Base-by-base conservation (phyloP, 75 land plant species). In the Adiantum capillusveneris region DNA sequence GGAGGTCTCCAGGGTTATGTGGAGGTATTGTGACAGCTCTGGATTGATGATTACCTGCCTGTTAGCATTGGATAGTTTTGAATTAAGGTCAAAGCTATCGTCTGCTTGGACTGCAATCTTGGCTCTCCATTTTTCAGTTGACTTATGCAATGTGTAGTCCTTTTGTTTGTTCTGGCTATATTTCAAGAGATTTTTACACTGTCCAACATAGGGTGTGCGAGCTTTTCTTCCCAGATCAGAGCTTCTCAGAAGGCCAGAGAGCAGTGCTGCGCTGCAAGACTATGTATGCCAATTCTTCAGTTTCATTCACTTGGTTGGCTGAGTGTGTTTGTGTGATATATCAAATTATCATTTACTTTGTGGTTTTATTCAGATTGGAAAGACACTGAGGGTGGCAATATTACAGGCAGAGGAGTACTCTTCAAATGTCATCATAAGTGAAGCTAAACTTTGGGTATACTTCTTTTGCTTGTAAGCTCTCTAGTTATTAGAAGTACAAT, bases 141-240 rank as follows among this genome's bases (percentile, higher is more conserved):
- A 6, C 28, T n/a, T n/a, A n/a, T n/a, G n/a, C n/a, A n/a, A n/a
- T n/a, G n/a, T n/a, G n/a, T n/a, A n/a, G n/a, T n/a, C n/a, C n/a
- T n/a, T n/a, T n/a, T n/a, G n/a, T n/a, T n/a, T n/a, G n/a, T n/a
- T n/a, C n/a, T n/a, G n/a, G n/a, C n/a, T n/a, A n/a, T n/a, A n/a
- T n/a, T n/a, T n/a, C n/a, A n/a, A n/a, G n/a, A n/a, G n/a, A n/a
- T n/a, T n/a, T n/a, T n/a, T n/a, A n/a, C n/a, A n/a, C n/a, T n/a
- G n/a, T n/a, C n/a, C n/a, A n/a, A n/a, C n/a, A n/a, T n/a, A 53
- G 55, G 55, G 55, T 53, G 28, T 53, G 1, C 55, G 55, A 3
- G 55, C 55, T 53, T 53, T 53, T 26, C 28, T 53, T 3, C 55
- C 55, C 2, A 53, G 29, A 53, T 53, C 55, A 11, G 55, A 53